A percentile compares a stretch with the other conserved stretches of the same genome.
Conservation (phyloP, 2,329 filamentous ascomycete genomes). For the Botrytis hyacinthi region DNA sequence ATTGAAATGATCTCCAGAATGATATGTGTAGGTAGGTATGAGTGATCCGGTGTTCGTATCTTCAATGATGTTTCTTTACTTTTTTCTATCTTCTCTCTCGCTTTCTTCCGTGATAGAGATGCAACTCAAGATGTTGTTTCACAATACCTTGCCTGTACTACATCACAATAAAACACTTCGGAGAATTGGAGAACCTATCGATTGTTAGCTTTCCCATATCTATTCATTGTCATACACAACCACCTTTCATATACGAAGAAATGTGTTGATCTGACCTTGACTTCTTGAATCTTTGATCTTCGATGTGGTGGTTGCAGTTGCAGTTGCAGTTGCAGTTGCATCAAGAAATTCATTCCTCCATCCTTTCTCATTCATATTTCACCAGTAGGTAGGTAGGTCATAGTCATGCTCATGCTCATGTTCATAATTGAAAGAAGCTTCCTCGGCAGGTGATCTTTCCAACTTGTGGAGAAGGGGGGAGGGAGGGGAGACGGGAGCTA, state of each 20-base stretch:
- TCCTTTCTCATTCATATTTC: not conserved
- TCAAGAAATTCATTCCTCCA: not conserved
- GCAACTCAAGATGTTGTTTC: conserved; percentile 15
- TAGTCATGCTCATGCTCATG: not conserved
- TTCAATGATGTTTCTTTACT: not conserved
- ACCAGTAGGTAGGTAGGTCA: not conserved
- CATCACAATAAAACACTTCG: conserved; percentile 10
- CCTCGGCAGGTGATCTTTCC: conserved; percentile 13
- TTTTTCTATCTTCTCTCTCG: not conserved
- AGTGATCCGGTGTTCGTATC: not conserved
- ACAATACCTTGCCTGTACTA: conserved; percentile 16
- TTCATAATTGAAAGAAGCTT: not conserved
- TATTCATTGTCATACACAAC: not conserved
- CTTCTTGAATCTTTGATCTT: not conserved
- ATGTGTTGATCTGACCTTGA: not conserved
- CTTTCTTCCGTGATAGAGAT: not conserved
- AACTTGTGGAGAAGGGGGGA: not conserved
- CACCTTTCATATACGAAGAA: not conserved
- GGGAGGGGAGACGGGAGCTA: not conserved
- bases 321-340: not conserved
- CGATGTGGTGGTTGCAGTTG: not conserved
- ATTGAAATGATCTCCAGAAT: not conserved
- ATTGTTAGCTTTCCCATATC: not conserved
- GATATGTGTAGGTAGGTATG: not conserved
- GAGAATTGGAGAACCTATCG: conserved; percentile 17